Evolutionary conservation across 371 early-diverging fungal genomes (phyloP).

Genomic region (Nematocida sp.): DNA sequence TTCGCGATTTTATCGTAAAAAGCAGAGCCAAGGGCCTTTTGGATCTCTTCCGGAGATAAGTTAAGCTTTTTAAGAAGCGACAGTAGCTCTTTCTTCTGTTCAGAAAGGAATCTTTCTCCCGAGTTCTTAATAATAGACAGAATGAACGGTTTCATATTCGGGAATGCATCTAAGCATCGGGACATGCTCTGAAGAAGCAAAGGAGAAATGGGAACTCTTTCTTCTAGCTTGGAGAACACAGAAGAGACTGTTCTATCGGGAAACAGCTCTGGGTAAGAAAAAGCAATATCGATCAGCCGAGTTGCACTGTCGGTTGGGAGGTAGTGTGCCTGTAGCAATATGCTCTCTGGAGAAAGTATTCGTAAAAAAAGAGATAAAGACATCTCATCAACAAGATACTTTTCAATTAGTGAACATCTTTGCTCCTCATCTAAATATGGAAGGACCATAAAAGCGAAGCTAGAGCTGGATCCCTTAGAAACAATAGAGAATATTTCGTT

Average conservation of each 20-base stretch:
- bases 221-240: neutral
- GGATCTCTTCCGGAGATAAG: too few relatives aligned
- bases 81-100: neutral
- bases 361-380: slow-evolving; percentile 32
- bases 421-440: slow-evolving; percentile 29
- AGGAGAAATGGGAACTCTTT: neutral
- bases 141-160: slow-evolving; percentile 45
- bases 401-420: slow-evolving; percentile 1
- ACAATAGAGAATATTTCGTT: neutral
- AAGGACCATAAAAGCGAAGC: slow-evolving; percentile 24
- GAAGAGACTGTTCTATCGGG: slow-evolving; percentile 33
- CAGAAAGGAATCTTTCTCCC: neutral
- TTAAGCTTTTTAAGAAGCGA: neutral
- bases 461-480: neutral
- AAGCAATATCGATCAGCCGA: slow-evolving; percentile 3
- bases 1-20: too few relatives aligned
- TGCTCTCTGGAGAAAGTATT: slow-evolving; percentile 16
- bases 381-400: slow-evolving; percentile 33
- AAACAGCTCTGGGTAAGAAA: slow-evolving; percentile 21
- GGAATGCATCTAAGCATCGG: neutral
- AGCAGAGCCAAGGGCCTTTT: too few relatives aligned
- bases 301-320: neutral
- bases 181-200: neutral
- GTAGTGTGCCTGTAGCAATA: neutral
- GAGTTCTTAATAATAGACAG: slow-evolving; percentile 1